Base-by-base conservation (phyloP, 2,329 filamentous ascomycete genomes). In the Microsporum ferrugineum region DNA sequence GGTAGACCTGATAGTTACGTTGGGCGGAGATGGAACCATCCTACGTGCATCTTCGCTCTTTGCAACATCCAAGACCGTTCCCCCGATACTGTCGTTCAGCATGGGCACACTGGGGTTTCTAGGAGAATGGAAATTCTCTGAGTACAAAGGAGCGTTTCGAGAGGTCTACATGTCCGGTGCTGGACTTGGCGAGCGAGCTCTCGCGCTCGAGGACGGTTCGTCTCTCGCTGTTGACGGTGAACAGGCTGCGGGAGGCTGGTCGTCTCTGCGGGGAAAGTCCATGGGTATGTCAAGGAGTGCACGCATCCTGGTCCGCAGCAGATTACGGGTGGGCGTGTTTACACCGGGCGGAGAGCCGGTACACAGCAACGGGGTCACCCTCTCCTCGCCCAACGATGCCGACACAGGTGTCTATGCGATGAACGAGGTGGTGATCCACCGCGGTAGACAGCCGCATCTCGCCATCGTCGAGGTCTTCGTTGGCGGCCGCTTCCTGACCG, bases 61-160 rank as follows among this genome's bases (percentile, higher is more conserved):
- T 76, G 90, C 90, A 62, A 87, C 89, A 41, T 85, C 88, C 51
- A 80, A 82, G 1, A 84, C 85, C 49, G 92, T 99, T 0, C 94
- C 94, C 0, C 94, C 94, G 0, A 88, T 99, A 38, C 79, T 99
- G 5, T 91, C 89, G 1, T 99, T 99, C 71, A 95, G 91, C 71
- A 96, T 99, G 89, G 94, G 94, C 4, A 95, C 92, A 0, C 78
- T 99, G 0, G 94, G 94, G 0, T 99, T 99, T 67, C 77, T 99
- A 5, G 91, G 92, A 14, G 92, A 97, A 74, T 99, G 92, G 91
- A 95, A 94, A 68, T 97, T 97, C 71, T 80, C 81, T 5, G 91
- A 97, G 68, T 89, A 95, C 76, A 96, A 96, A 75, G 83, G 89
- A 57, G 94, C 94, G 0, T 96, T 95, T 77, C 80, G 90, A 57